These are phyloP conservation scores for Phaeoacremonium minimum DNA, from an alignment of 2,329 filamentous ascomycete species.

Conservation along the genomic window DNA sequence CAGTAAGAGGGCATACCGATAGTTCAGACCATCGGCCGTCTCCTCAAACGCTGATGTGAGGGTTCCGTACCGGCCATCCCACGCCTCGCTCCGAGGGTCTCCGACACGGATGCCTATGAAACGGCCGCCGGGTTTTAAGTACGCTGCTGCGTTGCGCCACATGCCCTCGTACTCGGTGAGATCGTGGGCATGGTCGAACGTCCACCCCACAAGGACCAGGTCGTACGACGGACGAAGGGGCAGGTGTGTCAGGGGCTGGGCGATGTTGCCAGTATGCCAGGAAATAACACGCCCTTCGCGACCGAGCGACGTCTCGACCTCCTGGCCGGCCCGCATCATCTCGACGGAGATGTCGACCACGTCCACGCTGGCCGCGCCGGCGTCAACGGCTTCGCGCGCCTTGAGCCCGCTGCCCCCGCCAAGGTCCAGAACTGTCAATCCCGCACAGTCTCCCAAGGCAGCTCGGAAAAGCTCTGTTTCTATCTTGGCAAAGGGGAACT, in stretches of 20 bases:
- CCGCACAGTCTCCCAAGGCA: constrained; percentile 18
- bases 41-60: too few species aligned
- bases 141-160: constrained; percentile 7
- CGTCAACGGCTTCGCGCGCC: constrained; percentile 17
- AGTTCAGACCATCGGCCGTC: too few species aligned
- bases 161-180: constrained; percentile 9
- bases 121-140: constrained; percentile 11
- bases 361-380: constrained; percentile 18
- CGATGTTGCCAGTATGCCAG: constrained; percentile 10
- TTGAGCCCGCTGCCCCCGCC: constrained; percentile 22
- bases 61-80: too few species aligned
- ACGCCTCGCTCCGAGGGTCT: constrained; percentile 6
- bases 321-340: constrained; percentile 17
- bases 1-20: too few species aligned
- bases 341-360: constrained; percentile 20
- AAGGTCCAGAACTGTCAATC: constrained; percentile 20
- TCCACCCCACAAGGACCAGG: constrained; percentile 13
- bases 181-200: constrained; percentile 10
- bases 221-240: constrained; percentile 10
- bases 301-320: constrained; percentile 1
- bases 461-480: constrained; percentile 10
- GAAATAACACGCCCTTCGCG: too few species aligned
- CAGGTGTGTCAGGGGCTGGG: constrained; percentile 7
- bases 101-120: constrained; percentile 12
- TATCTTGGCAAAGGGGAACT: too few species aligned